These are phyloP conservation scores for Pilatotrama ljubarskyi DNA, from an alignment of 768 basidiomycete genomes.

Conservation along the genomic window DNA sequence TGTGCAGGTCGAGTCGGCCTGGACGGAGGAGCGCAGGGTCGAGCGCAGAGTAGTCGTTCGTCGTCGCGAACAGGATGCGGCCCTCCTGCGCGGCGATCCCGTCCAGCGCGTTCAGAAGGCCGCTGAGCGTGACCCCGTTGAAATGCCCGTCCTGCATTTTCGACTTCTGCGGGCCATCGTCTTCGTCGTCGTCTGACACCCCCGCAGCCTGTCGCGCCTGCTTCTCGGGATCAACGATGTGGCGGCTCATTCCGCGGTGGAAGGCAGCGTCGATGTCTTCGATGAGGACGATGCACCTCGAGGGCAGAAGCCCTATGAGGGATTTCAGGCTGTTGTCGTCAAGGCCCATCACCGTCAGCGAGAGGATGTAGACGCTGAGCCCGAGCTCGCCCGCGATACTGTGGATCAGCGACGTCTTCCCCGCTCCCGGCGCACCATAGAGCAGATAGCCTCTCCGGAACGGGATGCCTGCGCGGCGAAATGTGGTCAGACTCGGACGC, in stretches of 20 bases:
- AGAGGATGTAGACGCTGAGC: slow-evolving; percentile 72
- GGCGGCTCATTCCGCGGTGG: slow-evolving; percentile 37
- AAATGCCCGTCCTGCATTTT: slow-evolving; percentile 28
- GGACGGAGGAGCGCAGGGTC: slow-evolving; percentile 37
- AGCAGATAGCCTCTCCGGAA: slow-evolving; percentile 81
- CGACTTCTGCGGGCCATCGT: slow-evolving; percentile 23
- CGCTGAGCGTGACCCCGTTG: slow-evolving; percentile 61
- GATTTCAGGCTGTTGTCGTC: slow-evolving; percentile 62
- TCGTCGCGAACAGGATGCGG: slow-evolving; percentile 37
- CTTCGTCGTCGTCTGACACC: slow-evolving; percentile 11
- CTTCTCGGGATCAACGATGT: slow-evolving; percentile 15
- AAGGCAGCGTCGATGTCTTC: slow-evolving; percentile 86
- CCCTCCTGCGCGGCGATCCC: slow-evolving; percentile 44
- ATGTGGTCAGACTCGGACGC: background rate
- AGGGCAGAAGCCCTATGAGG: slow-evolving; percentile 64
- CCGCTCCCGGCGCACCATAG: slow-evolving; percentile 74
- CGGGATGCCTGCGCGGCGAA: slow-evolving; percentile 48
- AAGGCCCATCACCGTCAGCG: slow-evolving; percentile 60
- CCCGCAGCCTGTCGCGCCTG: slow-evolving; percentile 4
- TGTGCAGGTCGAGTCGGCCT: slow-evolving; percentile 35
- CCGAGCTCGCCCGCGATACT: slow-evolving; percentile 76
- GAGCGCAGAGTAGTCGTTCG: slow-evolving; percentile 31
- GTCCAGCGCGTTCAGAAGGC: slow-evolving; percentile 75
- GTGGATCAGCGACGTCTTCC: slow-evolving; percentile 79
- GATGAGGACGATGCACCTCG: slow-evolving; percentile 74